These are phyloP conservation scores for Aphanomyces cochlioides DNA, from an alignment of 352 stramenopile species.

Conservation along the genomic window DNA sequence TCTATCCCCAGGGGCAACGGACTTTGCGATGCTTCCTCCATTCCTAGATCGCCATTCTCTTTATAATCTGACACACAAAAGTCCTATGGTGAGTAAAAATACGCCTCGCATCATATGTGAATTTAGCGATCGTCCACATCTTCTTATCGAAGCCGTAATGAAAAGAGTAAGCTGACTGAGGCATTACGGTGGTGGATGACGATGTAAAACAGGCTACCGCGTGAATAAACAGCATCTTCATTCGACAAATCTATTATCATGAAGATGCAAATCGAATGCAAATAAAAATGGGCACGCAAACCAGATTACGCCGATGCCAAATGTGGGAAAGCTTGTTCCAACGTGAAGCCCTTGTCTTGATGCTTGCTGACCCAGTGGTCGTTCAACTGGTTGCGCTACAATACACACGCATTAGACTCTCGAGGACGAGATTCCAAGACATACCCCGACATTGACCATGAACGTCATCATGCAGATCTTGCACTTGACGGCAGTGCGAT, in stretches of 20 bases:
- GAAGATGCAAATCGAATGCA: neutral
- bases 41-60: too few species aligned
- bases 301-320: constrained; percentile 12
- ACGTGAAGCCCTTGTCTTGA: constrained; percentile 60
- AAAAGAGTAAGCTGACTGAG: too few species aligned
- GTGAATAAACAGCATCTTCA: neutral
- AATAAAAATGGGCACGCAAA: constrained; percentile 16
- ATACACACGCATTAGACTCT: neutral
- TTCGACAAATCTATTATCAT: constrained; percentile 10
- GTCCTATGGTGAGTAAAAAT: too few species aligned
- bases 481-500: constrained; percentile 76
- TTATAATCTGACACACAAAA: too few species aligned
- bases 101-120: too few species aligned
- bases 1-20: too few species aligned
- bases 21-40: too few species aligned
- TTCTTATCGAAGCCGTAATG: too few species aligned
- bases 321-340: constrained; percentile 71
- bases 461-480: constrained; percentile 87
- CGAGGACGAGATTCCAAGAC: constrained; percentile 21
- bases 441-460: constrained; percentile 78
- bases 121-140: too few species aligned
- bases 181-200: too few species aligned
- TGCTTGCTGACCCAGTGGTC: constrained; percentile 85
- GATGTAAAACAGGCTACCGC: too few species aligned
- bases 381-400: constrained; percentile 59